Conservation (phyloP, 495 filamentous ascomycete genomes). For the Penicillium nucicola region DNA sequence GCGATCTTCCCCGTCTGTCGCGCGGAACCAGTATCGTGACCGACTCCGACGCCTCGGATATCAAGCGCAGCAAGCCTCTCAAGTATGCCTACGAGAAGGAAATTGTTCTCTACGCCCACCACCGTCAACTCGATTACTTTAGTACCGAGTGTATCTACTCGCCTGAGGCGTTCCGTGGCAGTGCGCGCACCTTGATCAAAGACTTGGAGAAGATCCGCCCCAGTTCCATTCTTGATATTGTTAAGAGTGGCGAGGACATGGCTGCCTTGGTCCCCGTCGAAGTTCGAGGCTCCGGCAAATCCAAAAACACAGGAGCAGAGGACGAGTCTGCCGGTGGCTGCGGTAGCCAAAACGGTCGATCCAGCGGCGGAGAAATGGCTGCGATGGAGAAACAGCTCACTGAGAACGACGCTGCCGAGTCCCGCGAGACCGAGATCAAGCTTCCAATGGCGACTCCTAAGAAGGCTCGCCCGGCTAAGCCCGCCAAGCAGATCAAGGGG, state of each 20-base stretch:
- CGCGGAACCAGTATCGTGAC: constrained; percentile 93
- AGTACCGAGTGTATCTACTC: constrained; percentile 98
- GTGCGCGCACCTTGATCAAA: constrained; percentile 88
- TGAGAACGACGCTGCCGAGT: constrained; percentile 61
- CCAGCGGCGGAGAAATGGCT: constrained; percentile 83
- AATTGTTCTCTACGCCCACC: constrained; percentile 94
- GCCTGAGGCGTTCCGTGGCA: constrained; percentile 95
- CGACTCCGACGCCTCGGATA: constrained; percentile 65
- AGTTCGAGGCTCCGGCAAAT: constrained; percentile 28
- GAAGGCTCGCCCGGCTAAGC: constrained; percentile 11
- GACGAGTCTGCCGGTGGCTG: constrained; percentile 63
- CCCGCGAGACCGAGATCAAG: constrained; percentile 70
- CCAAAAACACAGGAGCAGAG: constrained; percentile 49
- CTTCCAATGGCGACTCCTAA: constrained; percentile 26
- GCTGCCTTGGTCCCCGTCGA: constrained; percentile 74
- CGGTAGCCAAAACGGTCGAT: constrained; percentile 68
- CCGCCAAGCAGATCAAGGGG: constrained; percentile 38
- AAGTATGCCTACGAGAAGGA: constrained; percentile 99
- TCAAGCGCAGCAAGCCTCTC: constrained; percentile 90
- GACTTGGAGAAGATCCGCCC: constrained; percentile 89
- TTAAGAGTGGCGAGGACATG: constrained; percentile 95
- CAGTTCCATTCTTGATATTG: constrained; percentile 91
- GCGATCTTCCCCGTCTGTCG: constrained; percentile 82
- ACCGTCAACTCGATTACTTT: constrained; percentile 96
- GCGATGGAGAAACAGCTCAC: constrained; percentile 79